phyloP scores from a whole-genome alignment of 2,329 filamentous ascomycete species.

The Corynespora cassiicola region DNA sequence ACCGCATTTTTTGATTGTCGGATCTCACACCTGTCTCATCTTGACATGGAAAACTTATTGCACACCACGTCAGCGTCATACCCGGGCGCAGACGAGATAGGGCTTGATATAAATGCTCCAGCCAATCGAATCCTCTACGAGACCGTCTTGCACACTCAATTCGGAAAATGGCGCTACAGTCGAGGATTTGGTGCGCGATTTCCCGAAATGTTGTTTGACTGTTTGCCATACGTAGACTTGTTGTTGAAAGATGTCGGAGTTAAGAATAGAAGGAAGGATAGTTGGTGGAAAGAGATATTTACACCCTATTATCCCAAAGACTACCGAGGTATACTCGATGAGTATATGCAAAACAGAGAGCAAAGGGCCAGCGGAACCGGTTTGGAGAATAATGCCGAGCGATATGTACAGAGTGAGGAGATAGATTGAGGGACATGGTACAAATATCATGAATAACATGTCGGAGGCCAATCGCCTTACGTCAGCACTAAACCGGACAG shows the following conservation, averaged over 20 bases:
- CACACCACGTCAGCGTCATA: no score
- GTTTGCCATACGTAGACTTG: constrained; percentile 37
- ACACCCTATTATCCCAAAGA: constrained; percentile 30
- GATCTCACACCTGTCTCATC: constrained; percentile 38
- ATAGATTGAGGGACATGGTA: no score
- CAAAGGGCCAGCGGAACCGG: not conserved
- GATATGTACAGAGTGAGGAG: no score
- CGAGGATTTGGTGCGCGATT: constrained; percentile 34
- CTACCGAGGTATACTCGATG: constrained; percentile 30
- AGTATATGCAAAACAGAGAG: constrained; percentile 21
- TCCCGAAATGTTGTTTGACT: constrained; percentile 38
- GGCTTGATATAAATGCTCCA: not conserved
- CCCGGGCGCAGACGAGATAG: no score
- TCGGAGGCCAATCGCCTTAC: no score
- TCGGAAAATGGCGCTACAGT: constrained; percentile 37
- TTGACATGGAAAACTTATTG: no score
- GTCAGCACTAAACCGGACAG: no score
- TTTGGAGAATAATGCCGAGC: no score
- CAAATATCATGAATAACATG: no score
- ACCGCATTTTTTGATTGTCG: constrained; percentile 66
- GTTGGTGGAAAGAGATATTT: constrained; percentile 29
- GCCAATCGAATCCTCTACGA: constrained; percentile 25
- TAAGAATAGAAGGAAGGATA: constrained; percentile 24
- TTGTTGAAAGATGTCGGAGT: constrained; percentile 34
- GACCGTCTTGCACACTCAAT: constrained; percentile 37